Conservation (phyloP, 345 rosid genomes). For the Camelina sativa region DNA sequence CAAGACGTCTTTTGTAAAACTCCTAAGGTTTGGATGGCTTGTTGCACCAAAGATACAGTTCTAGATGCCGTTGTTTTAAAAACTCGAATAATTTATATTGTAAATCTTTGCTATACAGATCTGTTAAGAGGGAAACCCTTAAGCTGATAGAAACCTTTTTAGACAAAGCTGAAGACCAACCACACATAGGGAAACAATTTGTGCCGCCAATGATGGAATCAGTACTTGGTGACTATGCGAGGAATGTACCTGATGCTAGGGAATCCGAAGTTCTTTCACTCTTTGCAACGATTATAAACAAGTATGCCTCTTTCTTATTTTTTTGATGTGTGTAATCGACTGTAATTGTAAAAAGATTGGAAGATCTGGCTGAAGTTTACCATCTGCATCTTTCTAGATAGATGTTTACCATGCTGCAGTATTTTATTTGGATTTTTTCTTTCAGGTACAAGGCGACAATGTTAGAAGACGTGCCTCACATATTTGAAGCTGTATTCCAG, state of each 20-base stretch:
- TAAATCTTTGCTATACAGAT: conserved; percentile 54
- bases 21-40: conserved; percentile 63
- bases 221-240: conserved; percentile 93
- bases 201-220: conserved; percentile 96
- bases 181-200: conserved; percentile 97
- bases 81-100: conserved; percentile 27
- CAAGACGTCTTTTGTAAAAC: conserved; percentile 87
- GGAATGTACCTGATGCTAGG: conserved; percentile 99
- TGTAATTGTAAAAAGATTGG: too few relatives aligned
- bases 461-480: conserved; percentile 96
- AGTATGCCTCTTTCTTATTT: conserved; percentile 53
- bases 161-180: conserved; percentile 99
- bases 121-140: conserved; percentile 97
- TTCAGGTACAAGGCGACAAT: conserved; percentile 87
- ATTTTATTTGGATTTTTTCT: conserved; percentile 16
- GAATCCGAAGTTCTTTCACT: conserved; percentile 98
- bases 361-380: not conserved
- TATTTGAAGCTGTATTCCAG: conserved; percentile 98
- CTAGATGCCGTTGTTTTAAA: conserved; percentile 15
- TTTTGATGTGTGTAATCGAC: conserved; percentile 11
- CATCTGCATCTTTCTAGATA: conserved; percentile 5
- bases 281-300: conserved; percentile 97
- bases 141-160: conserved; percentile 97
- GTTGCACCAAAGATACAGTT: conserved; percentile 21
- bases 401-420: conserved; percentile 8